Percentiles rank a stretch among this genome's conserved stretches.
Evolutionary conservation across 75 land plant species (phyloP).

Genomic region (Pinus taeda): DNA sequence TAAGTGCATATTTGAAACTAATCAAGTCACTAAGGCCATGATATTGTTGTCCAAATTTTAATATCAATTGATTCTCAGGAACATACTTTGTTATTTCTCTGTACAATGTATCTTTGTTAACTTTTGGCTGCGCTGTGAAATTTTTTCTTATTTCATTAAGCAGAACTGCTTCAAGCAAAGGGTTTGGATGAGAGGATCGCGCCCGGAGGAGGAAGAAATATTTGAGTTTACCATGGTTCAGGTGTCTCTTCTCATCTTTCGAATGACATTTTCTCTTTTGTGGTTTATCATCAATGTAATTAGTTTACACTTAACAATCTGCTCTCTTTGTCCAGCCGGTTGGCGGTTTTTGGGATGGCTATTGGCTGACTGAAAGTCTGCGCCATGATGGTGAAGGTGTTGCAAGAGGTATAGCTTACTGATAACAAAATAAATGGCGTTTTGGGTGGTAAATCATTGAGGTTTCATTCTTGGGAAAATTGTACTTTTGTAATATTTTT

Average conservation of each 20-base stretch:
- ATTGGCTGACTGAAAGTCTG: conserved; percentile 95
- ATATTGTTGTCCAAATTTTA: not conserved
- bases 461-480: no score
- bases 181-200: conserved; percentile 74
- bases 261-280: conserved; percentile 2
- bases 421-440: not conserved
- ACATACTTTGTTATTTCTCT: not conserved
- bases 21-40: not conserved
- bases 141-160: not conserved
- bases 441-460: no score
- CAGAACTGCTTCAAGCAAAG: conserved; percentile 92
- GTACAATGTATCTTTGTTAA: no score
- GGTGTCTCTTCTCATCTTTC: conserved; percentile 32
- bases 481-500: no score
- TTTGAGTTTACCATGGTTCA: conserved; percentile 94
- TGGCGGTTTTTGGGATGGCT: conserved; percentile 97
- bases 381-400: conserved; percentile 83
- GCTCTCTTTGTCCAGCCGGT: conserved; percentile 50
- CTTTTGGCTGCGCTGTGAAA: no score
- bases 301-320: not conserved
- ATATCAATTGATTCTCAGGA: not conserved
- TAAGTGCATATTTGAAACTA: conserved; percentile 8
- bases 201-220: conserved; percentile 91
- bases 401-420: conserved; percentile 82
- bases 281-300: not conserved